Percentiles rank a stretch among this genome's conserved stretches.
phyloP scores from a whole-genome alignment of 805 yeast genomes.

The Kazachstania psychrophila region DNA sequence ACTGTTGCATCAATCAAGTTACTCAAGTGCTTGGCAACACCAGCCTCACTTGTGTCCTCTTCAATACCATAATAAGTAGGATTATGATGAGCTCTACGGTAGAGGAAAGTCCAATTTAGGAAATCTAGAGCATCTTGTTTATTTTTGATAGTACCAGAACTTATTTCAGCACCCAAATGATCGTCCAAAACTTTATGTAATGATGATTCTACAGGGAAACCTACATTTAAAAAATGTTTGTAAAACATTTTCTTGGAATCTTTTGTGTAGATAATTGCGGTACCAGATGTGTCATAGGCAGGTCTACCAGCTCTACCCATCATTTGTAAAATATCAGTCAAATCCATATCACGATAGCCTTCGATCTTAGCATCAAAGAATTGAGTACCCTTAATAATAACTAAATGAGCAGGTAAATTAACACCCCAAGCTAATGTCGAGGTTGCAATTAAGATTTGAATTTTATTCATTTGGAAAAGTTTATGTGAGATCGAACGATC shows the following conservation, averaged over 20 bases:
- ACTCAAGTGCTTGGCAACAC: slow-evolving; percentile 50
- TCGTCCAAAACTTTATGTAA: slow-evolving; percentile 73
- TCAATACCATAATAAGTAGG: slow-evolving; percentile 88
- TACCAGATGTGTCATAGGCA: slow-evolving; percentile 86
- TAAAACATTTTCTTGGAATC: slow-evolving; percentile 79
- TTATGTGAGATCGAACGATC: slow-evolving; percentile 86
- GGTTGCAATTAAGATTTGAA: slow-evolving; percentile 87
- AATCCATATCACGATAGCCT: slow-evolving; percentile 87
- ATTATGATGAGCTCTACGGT: slow-evolving; percentile 86
- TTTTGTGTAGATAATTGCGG: slow-evolving; percentile 82
- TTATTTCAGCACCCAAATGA: slow-evolving; percentile 91
- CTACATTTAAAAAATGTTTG: slow-evolving; percentile 77
- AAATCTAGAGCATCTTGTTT: slow-evolving; percentile 91
- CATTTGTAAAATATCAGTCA: slow-evolving; percentile 92
- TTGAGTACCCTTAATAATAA: slow-evolving; percentile 92
- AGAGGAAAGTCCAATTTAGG: slow-evolving; percentile 91
- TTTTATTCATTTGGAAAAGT: slow-evolving; percentile 72
- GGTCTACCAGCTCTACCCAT: slow-evolving; percentile 99
- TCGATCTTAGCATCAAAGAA: slow-evolving; percentile 90
- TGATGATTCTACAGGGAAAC: slow-evolving; percentile 90
- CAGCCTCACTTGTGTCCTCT: slow-evolving; percentile 48
- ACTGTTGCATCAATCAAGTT: slow-evolving; percentile 61
- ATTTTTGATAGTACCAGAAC: slow-evolving; percentile 85
- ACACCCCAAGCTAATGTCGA: slow-evolving; percentile 99
- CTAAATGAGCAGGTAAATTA: slow-evolving; percentile 97